Evolutionary conservation across 2,329 filamentous ascomycete genomes (phyloP).

Genomic region (Neofusicoccum sp.): DNA sequence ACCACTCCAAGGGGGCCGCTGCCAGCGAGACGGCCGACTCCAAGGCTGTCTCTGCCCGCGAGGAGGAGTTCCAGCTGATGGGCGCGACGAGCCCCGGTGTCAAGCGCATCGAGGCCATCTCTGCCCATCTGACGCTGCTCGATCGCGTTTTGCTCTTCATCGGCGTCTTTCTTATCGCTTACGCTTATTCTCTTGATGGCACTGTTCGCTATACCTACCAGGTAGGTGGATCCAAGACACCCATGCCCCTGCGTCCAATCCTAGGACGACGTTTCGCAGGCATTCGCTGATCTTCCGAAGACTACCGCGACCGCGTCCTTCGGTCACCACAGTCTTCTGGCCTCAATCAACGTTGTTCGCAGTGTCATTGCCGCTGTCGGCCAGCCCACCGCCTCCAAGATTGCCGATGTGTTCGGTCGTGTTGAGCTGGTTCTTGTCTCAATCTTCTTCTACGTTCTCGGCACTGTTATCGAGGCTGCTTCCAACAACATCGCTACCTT

Average conservation of each 20-base stretch:
- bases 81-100: slow-evolving; percentile 53
- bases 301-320: slow-evolving; percentile 56
- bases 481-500: slow-evolving; percentile 52
- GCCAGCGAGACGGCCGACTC: background rate
- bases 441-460: slow-evolving; percentile 56
- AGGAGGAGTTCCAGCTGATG: slow-evolving; percentile 22
- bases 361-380: slow-evolving; percentile 60
- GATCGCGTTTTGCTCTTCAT: slow-evolving; percentile 60
- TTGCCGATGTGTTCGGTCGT: slow-evolving; percentile 62
- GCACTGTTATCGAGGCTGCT: slow-evolving; percentile 55
- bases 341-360: slow-evolving; percentile 59
- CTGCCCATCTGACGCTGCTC: slow-evolving; percentile 49
- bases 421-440: slow-evolving; percentile 57
- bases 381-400: slow-evolving; percentile 58
- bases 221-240: slow-evolving; percentile 22
- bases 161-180: slow-evolving; percentile 62
- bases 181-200: slow-evolving; percentile 62
- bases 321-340: slow-evolving; percentile 53
- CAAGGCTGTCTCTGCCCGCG: slow-evolving; percentile 1
- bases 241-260: background rate
- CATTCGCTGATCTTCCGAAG: slow-evolving; percentile 27
- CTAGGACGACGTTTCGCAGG: background rate
- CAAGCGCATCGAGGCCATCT: slow-evolving; percentile 57
- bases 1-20: background rate
- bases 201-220: slow-evolving; percentile 56